Conservation (phyloP, 805 yeast species). For the fission yeast (Schizosaccharomyces pombe) region ASM294v3 CU329670.1:2483501-2484000, state of each 20-base stretch:
- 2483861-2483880: constrained; percentile 95
- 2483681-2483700: constrained; percentile 43
- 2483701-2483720: constrained; percentile 58
- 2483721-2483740: constrained; percentile 31
- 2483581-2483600: constrained; percentile 68
- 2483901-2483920: constrained; percentile 79
- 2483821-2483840: constrained; percentile 55
- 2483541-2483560: constrained; percentile 63
- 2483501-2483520: constrained; percentile 95
- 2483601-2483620: constrained; percentile 97
- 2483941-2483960: constrained; percentile 28
- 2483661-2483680: constrained; percentile 53
- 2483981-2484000: constrained; percentile 82
- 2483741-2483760: constrained; percentile 35
- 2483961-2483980: constrained; percentile 48
- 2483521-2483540: constrained; percentile 65
- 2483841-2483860: constrained; percentile 60
- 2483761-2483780: constrained; percentile 26
- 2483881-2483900: constrained; percentile 91
- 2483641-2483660: constrained; percentile 60
- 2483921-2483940: constrained; percentile 40
- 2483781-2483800: constrained; percentile 53
- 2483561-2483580: constrained; percentile 80
- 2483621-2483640: constrained; percentile 78
- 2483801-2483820: constrained; percentile 90